These are phyloP conservation scores for Dionaea muscipula DNA, from an alignment of 179 eudicot genomes.

Conservation along the genomic window DNA sequence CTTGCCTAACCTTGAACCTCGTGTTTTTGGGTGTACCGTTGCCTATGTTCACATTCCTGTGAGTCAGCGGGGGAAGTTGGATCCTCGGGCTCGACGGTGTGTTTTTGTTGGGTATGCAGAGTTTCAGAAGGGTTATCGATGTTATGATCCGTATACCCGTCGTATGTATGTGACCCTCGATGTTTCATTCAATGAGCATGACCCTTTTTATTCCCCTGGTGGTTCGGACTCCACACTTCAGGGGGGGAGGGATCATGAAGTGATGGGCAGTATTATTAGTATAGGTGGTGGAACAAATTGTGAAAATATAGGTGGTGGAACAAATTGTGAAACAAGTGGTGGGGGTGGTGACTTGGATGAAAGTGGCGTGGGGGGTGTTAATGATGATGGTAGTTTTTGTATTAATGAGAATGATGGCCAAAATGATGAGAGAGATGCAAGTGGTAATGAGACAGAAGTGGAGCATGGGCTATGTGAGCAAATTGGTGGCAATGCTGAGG, in stretches of 20 bases:
- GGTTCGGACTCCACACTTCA: background rate
- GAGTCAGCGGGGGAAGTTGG: background rate
- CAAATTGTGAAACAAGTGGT: background rate
- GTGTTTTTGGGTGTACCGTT: slow-evolving; percentile 4
- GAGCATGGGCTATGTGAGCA: too few relatives aligned
- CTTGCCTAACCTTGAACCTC: slow-evolving; percentile 5
- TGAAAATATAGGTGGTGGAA: background rate
- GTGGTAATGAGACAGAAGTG: too few relatives aligned
- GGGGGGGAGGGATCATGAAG: slow-evolving; percentile 8
- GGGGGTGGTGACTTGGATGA: too few relatives aligned
- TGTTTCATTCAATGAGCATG: slow-evolving; percentile 5
- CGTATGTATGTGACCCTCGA: slow-evolving; percentile 9
- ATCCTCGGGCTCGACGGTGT: slow-evolving; percentile 9
- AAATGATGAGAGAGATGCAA: too few relatives aligned
- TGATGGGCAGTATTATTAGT: background rate
- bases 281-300: background rate
- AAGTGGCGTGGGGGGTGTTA: too few relatives aligned
- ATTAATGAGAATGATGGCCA: too few relatives aligned
- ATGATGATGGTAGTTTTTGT: too few relatives aligned
- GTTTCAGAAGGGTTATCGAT: slow-evolving; percentile 9
- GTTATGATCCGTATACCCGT: slow-evolving; percentile 9
- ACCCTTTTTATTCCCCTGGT: slow-evolving; percentile 8
- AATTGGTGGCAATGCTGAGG: too few relatives aligned
- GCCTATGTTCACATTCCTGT: slow-evolving; percentile 8
- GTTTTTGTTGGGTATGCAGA: slow-evolving; percentile 6